Conservation (phyloP, 768 basidiomycete species). For the Auricularia cornea region DNA sequence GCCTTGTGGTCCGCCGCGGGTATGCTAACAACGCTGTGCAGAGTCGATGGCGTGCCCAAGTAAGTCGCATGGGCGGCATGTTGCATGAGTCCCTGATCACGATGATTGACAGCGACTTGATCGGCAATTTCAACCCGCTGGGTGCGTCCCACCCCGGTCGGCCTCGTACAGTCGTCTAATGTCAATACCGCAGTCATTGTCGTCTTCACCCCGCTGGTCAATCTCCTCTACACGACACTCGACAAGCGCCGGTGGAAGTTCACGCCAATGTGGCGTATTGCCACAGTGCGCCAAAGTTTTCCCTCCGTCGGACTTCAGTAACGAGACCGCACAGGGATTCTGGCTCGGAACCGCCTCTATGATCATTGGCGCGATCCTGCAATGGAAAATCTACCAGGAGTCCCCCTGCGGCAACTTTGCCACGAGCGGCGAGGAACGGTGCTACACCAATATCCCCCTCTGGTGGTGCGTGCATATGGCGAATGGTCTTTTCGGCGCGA, state of each 20-base stretch:
- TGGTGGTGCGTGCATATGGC: constrained; percentile 7
- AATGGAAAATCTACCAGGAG: constrained; percentile 22
- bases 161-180: background rate
- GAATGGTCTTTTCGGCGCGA: background rate
- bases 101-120: constrained; percentile 10
- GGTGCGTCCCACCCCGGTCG: background rate
- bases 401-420: constrained; percentile 23
- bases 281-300: background rate
- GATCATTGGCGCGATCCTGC: constrained; percentile 22
- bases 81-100: no score
- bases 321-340: constrained; percentile 8
- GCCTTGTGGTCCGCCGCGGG: background rate
- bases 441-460: constrained; percentile 14
- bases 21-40: background rate
- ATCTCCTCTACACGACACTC: constrained; percentile 20
- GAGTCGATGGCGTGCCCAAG: constrained; percentile 20
- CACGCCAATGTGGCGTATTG: constrained; percentile 17
- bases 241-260: constrained; percentile 16
- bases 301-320: no score
- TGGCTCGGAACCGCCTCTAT: constrained; percentile 11
- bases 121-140: constrained; percentile 23
- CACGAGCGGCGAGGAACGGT: constrained; percentile 12
- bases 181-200: constrained; percentile 11
- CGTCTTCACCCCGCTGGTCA: constrained; percentile 20
- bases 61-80: no score